Base-by-base conservation (phyloP, 495 filamentous ascomycete genomes). In the Lentithecium fluviatile region DNA sequence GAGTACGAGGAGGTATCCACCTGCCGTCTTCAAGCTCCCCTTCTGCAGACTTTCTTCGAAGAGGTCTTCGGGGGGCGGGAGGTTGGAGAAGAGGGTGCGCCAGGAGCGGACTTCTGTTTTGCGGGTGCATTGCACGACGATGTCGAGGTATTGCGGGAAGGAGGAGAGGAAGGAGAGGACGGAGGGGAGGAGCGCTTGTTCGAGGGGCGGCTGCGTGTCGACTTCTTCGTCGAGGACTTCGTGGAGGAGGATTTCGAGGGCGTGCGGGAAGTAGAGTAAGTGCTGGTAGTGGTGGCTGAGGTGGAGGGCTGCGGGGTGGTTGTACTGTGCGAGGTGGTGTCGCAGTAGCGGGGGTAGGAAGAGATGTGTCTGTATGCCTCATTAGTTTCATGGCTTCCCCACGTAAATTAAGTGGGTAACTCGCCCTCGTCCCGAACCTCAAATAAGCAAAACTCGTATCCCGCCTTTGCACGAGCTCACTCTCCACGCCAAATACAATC, bases 21-120 rank as follows among this genome's bases (percentile, higher is more conserved):
- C 95, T 6, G 95, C 95, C 5, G 94, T 97, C 75, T 97, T 97
- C 52, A 97, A 80, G n/a, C 83, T 84, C 8, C 88, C 89, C 19
- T 88, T 82, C 60, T 85, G 83, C 20, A 99, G 78, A 0, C 90
- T 89, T 72, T 95, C 88, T 72, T 97, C 94, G 53, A 97, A 99
- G 0, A 97, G 81, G 57, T 90, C 87, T 60, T 90, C 86, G 6
- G 94, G 90, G 2, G 91, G 88, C 2, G 95, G 94, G 1, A 97
- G 81, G 66, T 95, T 87, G 10, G 85, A 82, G 71, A 97, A 97
- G 2, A 99, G 80, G 1, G 95, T 95, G 25, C 87, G 86, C 95
- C 95, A 99, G 20, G 88, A 95, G 25, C 92, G 85, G 6, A 96
- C 84, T 66, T 99, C 95, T 0, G 95, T 99, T 75, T 99, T 97